Conservation (phyloP, 495 filamentous ascomycete species). For the Neurospora sp. region DNA sequence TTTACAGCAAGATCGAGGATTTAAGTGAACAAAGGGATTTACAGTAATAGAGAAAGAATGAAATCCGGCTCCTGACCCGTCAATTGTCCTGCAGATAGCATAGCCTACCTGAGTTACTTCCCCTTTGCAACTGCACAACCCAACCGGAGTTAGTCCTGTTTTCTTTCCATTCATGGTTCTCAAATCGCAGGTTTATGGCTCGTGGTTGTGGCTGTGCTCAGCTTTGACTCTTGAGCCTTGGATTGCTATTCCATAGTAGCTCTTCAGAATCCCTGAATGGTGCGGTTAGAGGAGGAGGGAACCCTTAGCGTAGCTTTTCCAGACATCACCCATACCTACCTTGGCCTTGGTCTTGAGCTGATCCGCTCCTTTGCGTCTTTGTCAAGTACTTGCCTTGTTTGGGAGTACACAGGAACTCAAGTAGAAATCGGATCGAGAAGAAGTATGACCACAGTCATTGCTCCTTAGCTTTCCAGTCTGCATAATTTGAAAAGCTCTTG, state of each 20-base stretch:
- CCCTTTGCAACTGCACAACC: too few species aligned
- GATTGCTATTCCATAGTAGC: background rate
- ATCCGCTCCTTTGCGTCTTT: background rate
- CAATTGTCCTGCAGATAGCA: too few species aligned
- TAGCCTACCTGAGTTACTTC: too few species aligned
- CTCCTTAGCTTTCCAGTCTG: too few species aligned
- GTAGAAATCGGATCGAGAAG: too few species aligned
- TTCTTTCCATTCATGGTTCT: background rate
- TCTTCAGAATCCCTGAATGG: background rate
- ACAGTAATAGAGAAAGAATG: too few species aligned
- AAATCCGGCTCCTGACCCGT: too few species aligned
- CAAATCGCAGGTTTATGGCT: background rate
- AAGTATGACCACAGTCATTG: too few species aligned
- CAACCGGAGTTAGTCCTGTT: background rate
- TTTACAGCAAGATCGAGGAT: too few species aligned
- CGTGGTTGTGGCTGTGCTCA: background rate
- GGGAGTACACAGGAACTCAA: too few species aligned
- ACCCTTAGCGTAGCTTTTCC: background rate
- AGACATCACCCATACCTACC: background rate
- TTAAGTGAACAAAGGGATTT: too few species aligned
- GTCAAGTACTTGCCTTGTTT: too few species aligned
- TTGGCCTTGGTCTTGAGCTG: background rate
- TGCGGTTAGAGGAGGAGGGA: background rate
- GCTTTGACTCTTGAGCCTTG: background rate
- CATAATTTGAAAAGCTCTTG: background rate